These are phyloP conservation scores for Backusella sp. DNA, from an alignment of 192 early-diverging fungal genomes.

Conservation along the genomic window DNA sequence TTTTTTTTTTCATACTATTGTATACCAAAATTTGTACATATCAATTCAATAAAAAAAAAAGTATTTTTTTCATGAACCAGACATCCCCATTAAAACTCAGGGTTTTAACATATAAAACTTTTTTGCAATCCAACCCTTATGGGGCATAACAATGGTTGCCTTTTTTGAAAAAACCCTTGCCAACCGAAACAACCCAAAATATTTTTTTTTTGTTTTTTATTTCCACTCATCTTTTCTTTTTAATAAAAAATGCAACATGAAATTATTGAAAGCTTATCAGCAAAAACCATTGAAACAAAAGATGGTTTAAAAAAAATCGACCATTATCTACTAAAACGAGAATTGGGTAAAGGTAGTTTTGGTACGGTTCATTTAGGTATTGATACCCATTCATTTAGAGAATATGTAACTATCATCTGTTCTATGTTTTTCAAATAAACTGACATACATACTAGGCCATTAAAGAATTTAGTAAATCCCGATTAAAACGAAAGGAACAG, in stretches of 20 bases:
- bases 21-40: neutral
- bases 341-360: neutral
- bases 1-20: neutral
- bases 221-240: neutral
- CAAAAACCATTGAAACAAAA: neutral
- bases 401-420: neutral
- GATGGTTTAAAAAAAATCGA: neutral
- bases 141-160: neutral
- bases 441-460: neutral
- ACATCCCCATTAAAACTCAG: neutral
- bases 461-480: neutral
- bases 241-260: neutral
- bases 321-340: neutral
- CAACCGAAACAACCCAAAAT: neutral
- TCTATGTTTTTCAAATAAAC: neutral
- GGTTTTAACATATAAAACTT: neutral
- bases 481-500: neutral
- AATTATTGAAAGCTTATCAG: neutral
- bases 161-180: neutral
- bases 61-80: neutral
- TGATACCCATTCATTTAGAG: neutral
- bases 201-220: too few species aligned
- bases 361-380: neutral
- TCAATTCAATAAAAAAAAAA: neutral
- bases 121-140: neutral